Percentiles rank a stretch among this genome's conserved stretches.
Conservation (phyloP, 1,284 basidiomycete genomes). For the Ustanciosporium gigantosporum region DNA sequence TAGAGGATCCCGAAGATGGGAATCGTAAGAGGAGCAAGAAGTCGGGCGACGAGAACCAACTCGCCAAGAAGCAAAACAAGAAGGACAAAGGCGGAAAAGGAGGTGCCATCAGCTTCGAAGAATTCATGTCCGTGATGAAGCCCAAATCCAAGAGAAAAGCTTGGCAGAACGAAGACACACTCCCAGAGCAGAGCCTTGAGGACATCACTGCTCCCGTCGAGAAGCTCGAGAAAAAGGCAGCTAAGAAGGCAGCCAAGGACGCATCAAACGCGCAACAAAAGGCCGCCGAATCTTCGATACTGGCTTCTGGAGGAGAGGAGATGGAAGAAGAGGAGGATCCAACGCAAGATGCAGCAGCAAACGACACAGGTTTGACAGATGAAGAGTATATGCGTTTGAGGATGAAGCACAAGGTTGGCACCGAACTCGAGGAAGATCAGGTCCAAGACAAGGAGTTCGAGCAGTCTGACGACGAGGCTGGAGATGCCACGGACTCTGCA, state of each 20-base stretch:
- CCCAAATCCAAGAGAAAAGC: conserved; percentile 55
- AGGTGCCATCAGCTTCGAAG: conserved; percentile 52
- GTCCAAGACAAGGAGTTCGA: conserved; percentile 32
- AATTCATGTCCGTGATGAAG: conserved; percentile 58
- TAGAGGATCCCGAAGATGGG: not conserved
- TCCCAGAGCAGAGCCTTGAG: conserved; percentile 20
- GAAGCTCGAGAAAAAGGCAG: conserved; percentile 19
- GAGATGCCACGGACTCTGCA: not conserved
- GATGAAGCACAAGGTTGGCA: conserved; percentile 60
- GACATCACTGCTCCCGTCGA: conserved; percentile 18
- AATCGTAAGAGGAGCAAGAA: too few species aligned
- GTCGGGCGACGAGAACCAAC: conserved; percentile 3
- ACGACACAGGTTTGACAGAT: conserved; percentile 56
- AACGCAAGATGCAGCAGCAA: conserved; percentile 37
- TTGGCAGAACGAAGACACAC: conserved; percentile 55
- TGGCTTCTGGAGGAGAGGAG: too few species aligned
- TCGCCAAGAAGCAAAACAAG: not conserved
- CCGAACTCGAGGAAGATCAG: conserved; percentile 19
- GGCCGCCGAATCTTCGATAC: not conserved
- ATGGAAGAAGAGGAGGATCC: conserved; percentile 18
- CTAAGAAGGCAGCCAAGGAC: conserved; percentile 18
- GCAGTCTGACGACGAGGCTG: conserved; percentile 51
- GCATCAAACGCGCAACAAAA: conserved; percentile 3
- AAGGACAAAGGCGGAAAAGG: conserved; percentile 25
- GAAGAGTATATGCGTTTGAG: conserved; percentile 61